Percentiles rank a stretch among this genome's conserved stretches.
Conservation (phyloP, 2,329 filamentous ascomycete genomes). For the Magnaporthiopsis rhizophila region DNA sequence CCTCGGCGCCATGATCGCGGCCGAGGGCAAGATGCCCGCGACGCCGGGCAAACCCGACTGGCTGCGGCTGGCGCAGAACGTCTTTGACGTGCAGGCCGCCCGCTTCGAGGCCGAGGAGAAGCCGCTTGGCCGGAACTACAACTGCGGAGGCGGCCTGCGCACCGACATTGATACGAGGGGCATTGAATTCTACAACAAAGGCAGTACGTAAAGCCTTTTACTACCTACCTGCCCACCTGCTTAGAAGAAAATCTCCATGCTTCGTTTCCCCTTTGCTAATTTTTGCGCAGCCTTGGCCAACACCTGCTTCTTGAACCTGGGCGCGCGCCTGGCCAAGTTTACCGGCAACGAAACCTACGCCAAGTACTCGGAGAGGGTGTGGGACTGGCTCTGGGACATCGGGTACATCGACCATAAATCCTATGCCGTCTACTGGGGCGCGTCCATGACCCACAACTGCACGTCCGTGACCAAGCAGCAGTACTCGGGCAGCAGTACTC, state of each 20-base stretch:
- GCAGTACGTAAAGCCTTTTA: slow-evolving; percentile 17
- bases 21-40: slow-evolving; percentile 41
- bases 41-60: slow-evolving; percentile 37
- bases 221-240: no score
- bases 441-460: slow-evolving; percentile 49
- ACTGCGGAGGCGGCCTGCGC: slow-evolving; percentile 54
- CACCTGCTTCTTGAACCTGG: slow-evolving; percentile 56
- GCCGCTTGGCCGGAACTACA: slow-evolving; percentile 38
- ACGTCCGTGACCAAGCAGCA: slow-evolving; percentile 51
- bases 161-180: slow-evolving; percentile 61
- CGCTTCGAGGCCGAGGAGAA: slow-evolving; percentile 12
- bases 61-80: slow-evolving; percentile 47
- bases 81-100: slow-evolving; percentile 42
- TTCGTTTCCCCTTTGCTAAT: neutral
- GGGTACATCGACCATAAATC: slow-evolving; percentile 50
- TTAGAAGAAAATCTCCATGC: no score
- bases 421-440: slow-evolving; percentile 55
- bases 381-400: slow-evolving; percentile 49
- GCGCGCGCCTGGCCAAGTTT: slow-evolving; percentile 63
- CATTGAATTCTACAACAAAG: slow-evolving; percentile 58
- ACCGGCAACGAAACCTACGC: slow-evolving; percentile 59
- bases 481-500: slow-evolving; percentile 64
- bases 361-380: slow-evolving; percentile 52
- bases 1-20: slow-evolving; percentile 46
- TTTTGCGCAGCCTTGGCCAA: slow-evolving; percentile 35